Evolutionary conservation across 176 grass and related monocot genomes (phyloP), one percentile per base, ranked within the genome.

Genomic region (Triticum dicoccoides): DNA sequence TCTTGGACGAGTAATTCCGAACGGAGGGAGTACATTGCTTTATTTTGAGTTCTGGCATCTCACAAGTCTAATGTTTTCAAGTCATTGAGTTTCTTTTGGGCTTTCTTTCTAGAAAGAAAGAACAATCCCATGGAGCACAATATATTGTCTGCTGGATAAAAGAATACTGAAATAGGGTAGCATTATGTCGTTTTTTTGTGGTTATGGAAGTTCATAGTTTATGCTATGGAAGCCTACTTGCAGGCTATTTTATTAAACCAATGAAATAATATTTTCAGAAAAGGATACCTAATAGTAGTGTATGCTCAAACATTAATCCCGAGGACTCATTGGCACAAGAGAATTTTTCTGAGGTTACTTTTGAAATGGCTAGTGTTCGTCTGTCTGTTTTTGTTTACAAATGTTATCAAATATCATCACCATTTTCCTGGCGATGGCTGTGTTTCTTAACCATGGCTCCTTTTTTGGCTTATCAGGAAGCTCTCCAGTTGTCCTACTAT

Each of bases 381-480:
- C 20, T 6, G 20, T 58, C 12, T n/a, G 21, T 12, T 21, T 21
- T 82, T 27, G 17, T 17, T 23, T 58, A 33, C 5, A 87, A 3
- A 56, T 67, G 33, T 68, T 65, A 25, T 77, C 4, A 87, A 32
- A 59, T n/a, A 44, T 33, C 61, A 82, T 76, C 9, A 15, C 2
- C 3, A 2, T 56, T 1, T 66, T 84, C 27, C 33, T 62, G 29
- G 4, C 23, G 62, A 68, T 61, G 38, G 76, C 20, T 61, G 7
- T 2, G 47, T 30, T 62, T 80, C 27, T 13, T 79, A 87, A 38
- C 66, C 23, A 20, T 24, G 11, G 5, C 44, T 58, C 21, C 21
- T 1, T 51, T 73, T 11, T 68, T 8, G 17, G 82, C 25, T 66
- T 73, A 14, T 49, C 76, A 91, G 89, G 89, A 87, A 58, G 15